A percentile compares a stretch with the other conserved stretches of the same genome.
phyloP scores from a whole-genome alignment of 345 rosid genomes.

The Eutrema yunnanense region DNA sequence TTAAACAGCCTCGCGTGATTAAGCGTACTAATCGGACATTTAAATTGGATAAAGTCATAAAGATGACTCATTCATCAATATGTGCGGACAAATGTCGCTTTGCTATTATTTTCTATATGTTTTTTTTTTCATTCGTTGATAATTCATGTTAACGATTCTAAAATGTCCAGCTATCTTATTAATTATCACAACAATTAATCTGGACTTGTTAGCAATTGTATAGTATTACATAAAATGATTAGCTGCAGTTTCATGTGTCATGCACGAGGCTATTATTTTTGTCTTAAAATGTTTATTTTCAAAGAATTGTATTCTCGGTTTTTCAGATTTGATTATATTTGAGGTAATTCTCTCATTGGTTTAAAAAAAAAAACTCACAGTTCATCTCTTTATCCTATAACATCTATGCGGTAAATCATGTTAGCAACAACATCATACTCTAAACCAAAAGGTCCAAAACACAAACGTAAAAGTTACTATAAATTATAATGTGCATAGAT shows the following conservation, averaged over 20 bases:
- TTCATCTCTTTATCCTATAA: not conserved
- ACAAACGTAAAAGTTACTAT: not conserved
- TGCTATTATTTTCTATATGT: not conserved
- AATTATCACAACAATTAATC: not conserved
- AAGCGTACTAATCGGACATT: not conserved
- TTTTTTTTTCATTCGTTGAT: not conserved
- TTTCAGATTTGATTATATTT: not conserved
- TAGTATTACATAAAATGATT: not conserved
- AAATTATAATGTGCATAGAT: not conserved
- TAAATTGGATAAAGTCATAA: not conserved
- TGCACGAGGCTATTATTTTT: constrained; percentile 2
- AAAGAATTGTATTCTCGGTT: not conserved
- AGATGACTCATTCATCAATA: not conserved
- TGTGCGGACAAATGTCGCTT: constrained; percentile 1
- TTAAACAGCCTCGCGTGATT: not conserved
- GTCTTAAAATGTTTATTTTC: not conserved
- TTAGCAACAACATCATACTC: not conserved
- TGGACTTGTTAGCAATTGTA: constrained; percentile 1
- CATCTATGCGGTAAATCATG: not conserved
- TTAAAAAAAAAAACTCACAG: not conserved
- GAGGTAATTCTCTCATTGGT: not conserved
- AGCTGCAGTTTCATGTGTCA: constrained; percentile 14
- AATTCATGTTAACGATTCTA: constrained; percentile 9
- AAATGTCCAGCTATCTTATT: constrained; percentile 15
- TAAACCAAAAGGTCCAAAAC: not conserved